phyloP scores from a whole-genome alignment of 352 stramenopile genomes.

The Phytophthora idaei region DNA sequence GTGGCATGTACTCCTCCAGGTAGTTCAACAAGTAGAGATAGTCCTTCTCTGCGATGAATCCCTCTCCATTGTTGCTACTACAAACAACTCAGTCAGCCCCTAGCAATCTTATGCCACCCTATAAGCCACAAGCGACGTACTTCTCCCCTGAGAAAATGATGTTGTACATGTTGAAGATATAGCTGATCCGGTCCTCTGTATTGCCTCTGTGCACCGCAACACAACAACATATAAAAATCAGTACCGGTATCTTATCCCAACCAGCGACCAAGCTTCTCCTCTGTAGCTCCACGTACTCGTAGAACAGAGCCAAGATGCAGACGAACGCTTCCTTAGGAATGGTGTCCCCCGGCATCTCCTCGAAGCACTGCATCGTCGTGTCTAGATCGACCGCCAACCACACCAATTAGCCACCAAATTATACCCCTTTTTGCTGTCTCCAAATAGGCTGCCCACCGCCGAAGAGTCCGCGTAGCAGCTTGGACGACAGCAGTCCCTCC shows the following conservation, averaged over 20 bases:
- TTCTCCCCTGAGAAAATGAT: conserved; percentile 73
- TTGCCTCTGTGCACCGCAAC: conserved; percentile 59
- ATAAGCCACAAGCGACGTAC: conserved; percentile 34
- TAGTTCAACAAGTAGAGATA: conserved; percentile 76
- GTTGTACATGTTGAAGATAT: conserved; percentile 88
- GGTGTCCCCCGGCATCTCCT: conserved; percentile 53
- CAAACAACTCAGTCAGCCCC: conserved; percentile 6
- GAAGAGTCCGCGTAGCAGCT: conserved; percentile 76
- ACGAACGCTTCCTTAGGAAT: conserved; percentile 82
- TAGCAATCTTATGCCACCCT: neutral
- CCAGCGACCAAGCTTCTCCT: neutral
- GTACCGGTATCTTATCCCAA: conserved; percentile 1
- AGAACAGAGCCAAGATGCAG: conserved; percentile 68
- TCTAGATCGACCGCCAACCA: conserved; percentile 35
- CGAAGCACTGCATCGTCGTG: conserved; percentile 68
- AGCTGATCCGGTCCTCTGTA: conserved; percentile 88
- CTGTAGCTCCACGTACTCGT: conserved; percentile 55
- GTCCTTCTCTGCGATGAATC: conserved; percentile 70
- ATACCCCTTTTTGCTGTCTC: neutral
- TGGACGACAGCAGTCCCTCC: conserved; percentile 71
- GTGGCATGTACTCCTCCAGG: conserved; percentile 57
- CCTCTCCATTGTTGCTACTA: conserved; percentile 53
- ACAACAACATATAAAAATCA: conserved; percentile 24
- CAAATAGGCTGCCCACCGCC: conserved; percentile 46
- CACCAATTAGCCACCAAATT: conserved; percentile 2